Base-by-base conservation (phyloP, 2,329 filamentous ascomycete species). In the Trichophyton rubrum region DNA sequence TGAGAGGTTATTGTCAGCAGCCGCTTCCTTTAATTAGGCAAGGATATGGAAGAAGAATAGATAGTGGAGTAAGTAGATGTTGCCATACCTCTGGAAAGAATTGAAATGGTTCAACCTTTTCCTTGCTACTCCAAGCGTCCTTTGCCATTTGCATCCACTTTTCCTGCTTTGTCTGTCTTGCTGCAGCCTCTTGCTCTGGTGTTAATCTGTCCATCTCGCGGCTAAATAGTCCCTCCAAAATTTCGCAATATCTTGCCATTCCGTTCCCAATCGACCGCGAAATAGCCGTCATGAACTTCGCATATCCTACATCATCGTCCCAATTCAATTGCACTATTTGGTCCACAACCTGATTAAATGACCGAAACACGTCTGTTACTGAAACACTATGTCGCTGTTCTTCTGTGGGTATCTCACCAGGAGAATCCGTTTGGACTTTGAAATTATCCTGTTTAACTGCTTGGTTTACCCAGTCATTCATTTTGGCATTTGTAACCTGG, bases 271-370 rank as follows among this genome's bases (percentile, higher is more conserved):
- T 89, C 0, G 87, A 86, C 68, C 90, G 95, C 13, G 91, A 86
- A 15, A 96, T 78, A 1, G 90, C 85, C 15, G 93, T 99, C 91
- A 97, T 97, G 74, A 99, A 99, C 64, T 91, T 90, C 43, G 93
- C 92, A 70, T 96, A 89, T 66, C 96, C 91, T 41, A 95, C 80
- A 68, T 96, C 89, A 70, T 97, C 90, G 65, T 90, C 87, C 93
- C 93, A 99, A 63, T 91, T 85, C 9, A 99, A 80, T 66, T 89
- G 80, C 59, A 89, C 85, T 60, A 99, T 84, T 68, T 95, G 89
- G 64, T 96, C 88, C 40, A 95, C 85, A 17, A 88, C 89, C 74
- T 96, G 89, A 68, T 91, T 95, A 79, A 97, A 96, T 0, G 95
- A 86, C 67, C 88, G 86, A 76, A 96, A 97, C 49, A 96, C 85